These are phyloP conservation scores for Rhododendron williamsianum DNA, from an alignment of 148 eudicot genomes.

Conservation along the genomic window DNA sequence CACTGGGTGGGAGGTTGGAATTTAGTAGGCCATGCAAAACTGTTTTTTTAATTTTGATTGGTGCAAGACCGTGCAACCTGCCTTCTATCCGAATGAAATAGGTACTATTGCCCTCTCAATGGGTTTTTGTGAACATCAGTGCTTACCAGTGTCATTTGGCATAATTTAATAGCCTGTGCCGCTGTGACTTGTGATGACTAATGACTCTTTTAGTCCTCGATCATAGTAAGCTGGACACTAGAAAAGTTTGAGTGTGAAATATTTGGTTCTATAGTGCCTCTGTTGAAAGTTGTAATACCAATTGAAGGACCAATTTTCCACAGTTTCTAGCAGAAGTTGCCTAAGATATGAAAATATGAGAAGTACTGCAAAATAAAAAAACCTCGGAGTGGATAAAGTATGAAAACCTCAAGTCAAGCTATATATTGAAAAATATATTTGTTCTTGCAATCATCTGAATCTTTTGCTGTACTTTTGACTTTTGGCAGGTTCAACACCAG, in stretches of 20 bases:
- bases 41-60: background rate
- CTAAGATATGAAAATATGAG: background rate
- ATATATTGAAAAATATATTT: background rate
- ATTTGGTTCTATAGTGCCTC: background rate
- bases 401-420: background rate
- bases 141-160: background rate
- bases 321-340: background rate
- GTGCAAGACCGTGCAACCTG: background rate
- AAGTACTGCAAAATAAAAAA: background rate
- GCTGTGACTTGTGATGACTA: background rate
- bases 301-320: background rate
- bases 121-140: background rate
- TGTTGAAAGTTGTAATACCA: background rate
- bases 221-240: background rate
- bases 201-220: background rate
- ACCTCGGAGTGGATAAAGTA: background rate
- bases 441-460: background rate
- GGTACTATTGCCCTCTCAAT: background rate
- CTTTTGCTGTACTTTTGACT: background rate
- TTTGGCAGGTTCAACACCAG: slow-evolving; percentile 72
- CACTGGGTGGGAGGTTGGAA: background rate
- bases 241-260: background rate
- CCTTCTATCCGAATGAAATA: background rate
- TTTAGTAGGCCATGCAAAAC: background rate
- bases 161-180: background rate